Base-by-base conservation (phyloP, 2,329 filamentous ascomycete species). In the Xylariaceae sp. region DNA sequence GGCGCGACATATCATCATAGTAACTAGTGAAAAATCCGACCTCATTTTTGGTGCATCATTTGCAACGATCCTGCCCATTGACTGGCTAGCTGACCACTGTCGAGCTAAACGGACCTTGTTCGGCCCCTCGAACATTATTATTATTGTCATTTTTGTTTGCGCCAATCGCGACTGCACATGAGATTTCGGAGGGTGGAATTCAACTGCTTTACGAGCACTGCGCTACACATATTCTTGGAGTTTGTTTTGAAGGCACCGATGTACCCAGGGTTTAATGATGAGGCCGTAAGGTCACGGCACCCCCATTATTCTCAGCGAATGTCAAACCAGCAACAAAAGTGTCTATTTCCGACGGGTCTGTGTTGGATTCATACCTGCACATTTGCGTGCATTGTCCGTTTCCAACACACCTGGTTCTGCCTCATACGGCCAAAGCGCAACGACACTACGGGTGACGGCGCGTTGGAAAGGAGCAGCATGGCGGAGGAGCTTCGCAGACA, bases 351-450 rank as follows among this genome's bases (percentile, higher is more conserved):
- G 64, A 55, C 52, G 62, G 60, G 57, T 60, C 61, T 68, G 69
- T 66, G 69, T 71, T 70, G 66, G 69, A 69, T 71, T 55, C 59
- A 53, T 64, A 62, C 65, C 64, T 66, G 60, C 63, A 63, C 64
- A 62, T 66, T 64, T 63, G 51, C 64, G 65, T 60, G 55, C 63
- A 23, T 49, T 55, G 37, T 52, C 64, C 59, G 23, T 59, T 54
- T 63, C 65, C 64, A 62, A 42, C 37, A 42, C 58, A 53, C 58
- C 61, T 58, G 50, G 59, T 63, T 65, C 59, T 59, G 57, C 60
- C 56, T 64, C 56, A 60, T 59, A 44, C 58, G 52, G 52, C 51
- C 56, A 57, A 60, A 60, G 52, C 62, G 34, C 58, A 53, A 57
- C 57, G 42, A 62, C 51, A 59, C 53, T 4, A 56, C 59, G 42